Percentiles rank a stretch among this genome's conserved stretches.
Conservation (phyloP, 345 rosid species). For the Passiflora organensis region DNA sequence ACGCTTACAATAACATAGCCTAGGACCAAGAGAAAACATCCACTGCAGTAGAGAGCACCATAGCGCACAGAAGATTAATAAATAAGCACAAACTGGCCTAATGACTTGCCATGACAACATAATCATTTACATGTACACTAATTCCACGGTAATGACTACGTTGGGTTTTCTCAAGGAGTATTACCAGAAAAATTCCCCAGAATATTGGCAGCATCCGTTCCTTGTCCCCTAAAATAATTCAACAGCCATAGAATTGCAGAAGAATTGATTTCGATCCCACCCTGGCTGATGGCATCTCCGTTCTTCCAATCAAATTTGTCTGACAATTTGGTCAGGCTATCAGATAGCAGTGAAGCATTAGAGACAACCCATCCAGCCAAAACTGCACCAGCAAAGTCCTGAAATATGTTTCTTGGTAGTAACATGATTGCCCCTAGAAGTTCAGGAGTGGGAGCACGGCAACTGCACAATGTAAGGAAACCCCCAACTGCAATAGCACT, state of each 20-base stretch:
- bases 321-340: conserved; percentile 37
- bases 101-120: no score
- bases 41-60: no score
- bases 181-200: conserved; percentile 17
- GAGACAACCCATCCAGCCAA: conserved; percentile 41
- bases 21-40: no score
- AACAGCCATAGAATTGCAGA: conserved; percentile 40
- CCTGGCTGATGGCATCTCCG: conserved; percentile 7
- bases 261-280: conserved; percentile 26
- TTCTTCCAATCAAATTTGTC: conserved; percentile 27
- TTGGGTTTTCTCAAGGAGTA: conserved; percentile 1
- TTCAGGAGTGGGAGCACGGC: conserved; percentile 37
- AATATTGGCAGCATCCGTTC: conserved; percentile 21
- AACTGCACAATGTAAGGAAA: conserved; percentile 37
- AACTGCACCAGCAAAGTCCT: conserved; percentile 38
- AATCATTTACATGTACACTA: background rate
- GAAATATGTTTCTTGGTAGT: conserved; percentile 37
- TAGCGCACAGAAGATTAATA: no score
- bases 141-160: background rate
- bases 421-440: conserved; percentile 43
- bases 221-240: conserved; percentile 30
- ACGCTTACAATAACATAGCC: no score
- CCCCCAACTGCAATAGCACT: conserved; percentile 46
- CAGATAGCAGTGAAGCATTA: conserved; percentile 36
- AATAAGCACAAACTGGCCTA: no score